Evolutionary conservation across 495 filamentous ascomycete genomes (phyloP).

Genomic region (Daldinia caldariorum): DNA sequence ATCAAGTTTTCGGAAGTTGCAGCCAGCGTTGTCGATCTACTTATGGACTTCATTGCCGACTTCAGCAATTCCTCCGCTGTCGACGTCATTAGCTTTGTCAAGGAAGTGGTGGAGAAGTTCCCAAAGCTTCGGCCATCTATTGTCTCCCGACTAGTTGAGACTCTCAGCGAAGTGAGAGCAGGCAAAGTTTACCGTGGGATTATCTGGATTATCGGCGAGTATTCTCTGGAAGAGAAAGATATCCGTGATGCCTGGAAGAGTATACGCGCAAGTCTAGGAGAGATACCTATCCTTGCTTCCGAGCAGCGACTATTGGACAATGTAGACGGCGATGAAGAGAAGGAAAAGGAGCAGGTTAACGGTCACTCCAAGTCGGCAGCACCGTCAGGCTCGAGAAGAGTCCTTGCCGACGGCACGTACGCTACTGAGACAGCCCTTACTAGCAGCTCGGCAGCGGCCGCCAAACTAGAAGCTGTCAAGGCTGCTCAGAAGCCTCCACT

Average conservation of each 20-base stretch:
- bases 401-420: slow-evolving; percentile 96
- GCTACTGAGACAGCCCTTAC: slow-evolving; percentile 97
- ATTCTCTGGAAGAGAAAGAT: slow-evolving; percentile 90
- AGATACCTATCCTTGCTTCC: slow-evolving; percentile 96
- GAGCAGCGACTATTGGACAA: slow-evolving; percentile 90
- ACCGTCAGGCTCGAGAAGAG: slow-evolving; percentile 85
- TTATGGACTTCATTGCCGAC: slow-evolving; percentile 99
- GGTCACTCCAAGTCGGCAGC: slow-evolving; percentile 79
- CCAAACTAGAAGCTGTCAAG: slow-evolving; percentile 95
- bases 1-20: slow-evolving; percentile 99
- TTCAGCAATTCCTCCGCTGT: slow-evolving; percentile 97
- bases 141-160: slow-evolving; percentile 86
- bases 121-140: slow-evolving; percentile 87
- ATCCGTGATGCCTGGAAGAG: slow-evolving; percentile 98
- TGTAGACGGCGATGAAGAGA: slow-evolving; percentile 63
- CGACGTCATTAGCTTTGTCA: slow-evolving; percentile 98
- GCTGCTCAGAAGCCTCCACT: slow-evolving; percentile 96
- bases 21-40: slow-evolving; percentile 90
- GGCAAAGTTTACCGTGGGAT: slow-evolving; percentile 98
- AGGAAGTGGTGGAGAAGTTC: slow-evolving; percentile 99
- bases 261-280: slow-evolving; percentile 91
- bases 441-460: slow-evolving; percentile 86
- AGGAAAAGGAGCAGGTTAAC: slow-evolving; percentile 77
- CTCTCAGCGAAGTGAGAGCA: slow-evolving; percentile 90
- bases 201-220: slow-evolving; percentile 98